phyloP scores from a whole-genome alignment of 441 rosid species.

The Oxalis stricta region DNA sequence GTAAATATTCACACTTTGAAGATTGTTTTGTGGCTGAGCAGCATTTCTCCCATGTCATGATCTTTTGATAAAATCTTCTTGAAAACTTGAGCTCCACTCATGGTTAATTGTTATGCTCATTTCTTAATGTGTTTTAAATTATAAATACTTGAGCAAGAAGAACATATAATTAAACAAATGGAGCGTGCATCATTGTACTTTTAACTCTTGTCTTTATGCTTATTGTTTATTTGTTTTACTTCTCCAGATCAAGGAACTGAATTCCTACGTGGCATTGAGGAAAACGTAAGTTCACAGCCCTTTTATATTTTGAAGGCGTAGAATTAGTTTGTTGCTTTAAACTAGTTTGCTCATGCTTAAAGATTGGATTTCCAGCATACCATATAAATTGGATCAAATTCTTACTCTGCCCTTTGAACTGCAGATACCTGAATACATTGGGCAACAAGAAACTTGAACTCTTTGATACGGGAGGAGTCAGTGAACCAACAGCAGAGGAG shows the following conservation, averaged over 20 bases:
- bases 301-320: slow-evolving; percentile 4
- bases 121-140: too few species aligned
- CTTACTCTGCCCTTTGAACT: slow-evolving; percentile 8
- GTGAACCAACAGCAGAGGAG: slow-evolving; percentile 79
- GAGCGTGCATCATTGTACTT: background rate
- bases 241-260: slow-evolving; percentile 87
- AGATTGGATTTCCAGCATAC: background rate
- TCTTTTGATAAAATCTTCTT: too few species aligned
- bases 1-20: too few species aligned
- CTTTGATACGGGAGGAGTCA: slow-evolving; percentile 86
- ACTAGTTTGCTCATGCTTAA: background rate
- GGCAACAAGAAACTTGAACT: slow-evolving; percentile 92
- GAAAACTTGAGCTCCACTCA: too few species aligned
- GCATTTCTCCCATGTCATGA: too few species aligned
- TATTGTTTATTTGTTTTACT: slow-evolving; percentile 3
- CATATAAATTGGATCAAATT: too few species aligned
- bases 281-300: slow-evolving; percentile 58
- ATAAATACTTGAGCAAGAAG: too few species aligned
- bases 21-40: too few species aligned
- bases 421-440: slow-evolving; percentile 73
- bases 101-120: too few species aligned
- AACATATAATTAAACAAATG: too few species aligned
- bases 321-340: background rate
- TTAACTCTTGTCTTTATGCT: background rate
- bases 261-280: slow-evolving; percentile 83